Base-by-base conservation (phyloP, 2,329 filamentous ascomycete species). In the Fusarium chlamydosporum region DNA sequence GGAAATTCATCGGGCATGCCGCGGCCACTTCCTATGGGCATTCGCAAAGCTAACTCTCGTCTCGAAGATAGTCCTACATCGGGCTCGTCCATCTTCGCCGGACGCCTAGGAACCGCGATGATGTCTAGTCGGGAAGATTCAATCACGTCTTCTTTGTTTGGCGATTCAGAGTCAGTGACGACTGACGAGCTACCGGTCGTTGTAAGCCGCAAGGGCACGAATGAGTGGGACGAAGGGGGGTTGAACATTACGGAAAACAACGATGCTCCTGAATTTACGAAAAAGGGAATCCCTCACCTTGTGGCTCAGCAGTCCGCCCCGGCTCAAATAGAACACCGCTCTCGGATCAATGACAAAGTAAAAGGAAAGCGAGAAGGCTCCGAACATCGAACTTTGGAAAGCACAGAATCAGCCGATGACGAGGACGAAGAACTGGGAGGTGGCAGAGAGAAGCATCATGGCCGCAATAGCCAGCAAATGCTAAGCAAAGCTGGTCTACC, bases 341-440 rank as follows among this genome's bases (percentile, higher is more conserved):
- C 82, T 65, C 89, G 89, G 27, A 92, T 92, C 6, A 83, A 89
- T 3, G 93, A 97, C 74, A 89, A 91, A 68, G 86, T 94, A 26
- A 89, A 88, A 67, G 88, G 88, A 4, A 95, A 92, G 78, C 88
- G 91, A 33, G 91, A 94, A 68, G 89, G 89, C 8, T 80, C 93
- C 34, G 92, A 97, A 74, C 92, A 88, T 72, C 87, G 89, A 43
- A 86, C 88, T 16, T 81, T 89, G 37, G 93, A 97, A 72, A 90
- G 92, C 35, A 87, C 83, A 56, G 95, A 97, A 74, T 97, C 93
- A 31, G 94, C 94, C 6, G 95, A 97, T 74, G 95, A 97, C 72
- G 95, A 97, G 79, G 95, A 97, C 69, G 94, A 97, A 62, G 95
- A 97, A 75, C 85, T 96, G 7, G 94, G 92, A 9, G 84, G 74